Evolutionary conservation across 352 stramenopile genomes (phyloP), one percentile per base, ranked within the genome.

Genomic region (Phytopythium litorale): DNA sequence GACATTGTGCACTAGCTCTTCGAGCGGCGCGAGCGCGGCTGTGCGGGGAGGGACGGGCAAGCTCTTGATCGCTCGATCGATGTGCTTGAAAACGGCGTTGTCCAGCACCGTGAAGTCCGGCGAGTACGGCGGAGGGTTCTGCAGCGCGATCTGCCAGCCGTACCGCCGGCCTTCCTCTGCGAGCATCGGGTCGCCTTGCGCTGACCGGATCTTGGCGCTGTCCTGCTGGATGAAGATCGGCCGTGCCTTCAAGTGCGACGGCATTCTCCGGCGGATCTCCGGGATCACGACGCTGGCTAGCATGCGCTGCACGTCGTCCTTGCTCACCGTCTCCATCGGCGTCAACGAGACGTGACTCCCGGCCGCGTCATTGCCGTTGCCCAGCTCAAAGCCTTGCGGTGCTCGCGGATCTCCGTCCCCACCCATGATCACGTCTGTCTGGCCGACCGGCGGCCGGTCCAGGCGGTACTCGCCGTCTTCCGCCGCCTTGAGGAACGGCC

Each of bases 81-180:
- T 62, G 8, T 54, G 32, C 38, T 73, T 72, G 43, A 80, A 80
- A 4, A 80, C 62, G 1, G 56, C 38, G 43, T 46, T 66, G n/a
- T 77, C 67, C 58, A 80, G 67, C n/a, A 80, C 72, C 16, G 64
- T 73, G 37, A 80, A 77, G 52, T 80, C 72, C 38, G 72, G 72
- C 1, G 72, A 80, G 65, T 75, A 80, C 52, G 72, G 69, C 25
- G 72, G 72, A 21, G 75, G 60, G 48, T 57, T 63, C 60, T 77
- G 72, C 69, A 80, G 63, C 43, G 67, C 61, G 12, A 80, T 75
- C 45, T 75, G 66, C 72, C 72, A 80, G 35, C 72, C 72, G 12
- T 72, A 60, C 28, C 71, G 71, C 2, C 62, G 64, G 42, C 69
- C 66, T 71, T 77, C 72, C 57, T 80, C 72, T 28, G 62, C 56